These are phyloP conservation scores for Cadophora sp. DNA, from an alignment of 2,329 filamentous ascomycete genomes.

Conservation along the genomic window DNA sequence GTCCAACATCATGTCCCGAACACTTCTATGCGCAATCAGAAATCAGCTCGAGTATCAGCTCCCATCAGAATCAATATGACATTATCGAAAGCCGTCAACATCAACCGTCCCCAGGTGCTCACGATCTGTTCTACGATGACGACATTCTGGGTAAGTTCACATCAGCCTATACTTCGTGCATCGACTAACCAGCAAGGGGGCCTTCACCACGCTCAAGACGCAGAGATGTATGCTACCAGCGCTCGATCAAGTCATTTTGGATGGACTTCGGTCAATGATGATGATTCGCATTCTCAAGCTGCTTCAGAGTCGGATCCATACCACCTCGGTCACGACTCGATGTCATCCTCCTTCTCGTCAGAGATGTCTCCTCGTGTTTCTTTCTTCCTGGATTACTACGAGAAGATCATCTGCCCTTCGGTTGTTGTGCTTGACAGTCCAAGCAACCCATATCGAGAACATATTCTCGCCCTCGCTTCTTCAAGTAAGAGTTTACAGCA, in stretches of 20 bases:
- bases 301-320: conserved; percentile 41
- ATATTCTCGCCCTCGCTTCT: conserved; percentile 79
- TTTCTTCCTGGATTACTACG: conserved; percentile 92
- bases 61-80: conserved; percentile 65
- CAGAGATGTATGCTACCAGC: conserved; percentile 43
- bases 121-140: conserved; percentile 47
- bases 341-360: conserved; percentile 60
- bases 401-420: conserved; percentile 88
- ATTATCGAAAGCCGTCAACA: conserved; percentile 42
- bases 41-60: conserved; percentile 64
- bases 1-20: conserved; percentile 66
- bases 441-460: conserved; percentile 83
- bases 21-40: conserved; percentile 67
- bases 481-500: conserved; percentile 86
- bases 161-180: conserved; percentile 31
- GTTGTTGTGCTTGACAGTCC: conserved; percentile 91
- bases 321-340: conserved; percentile 48
- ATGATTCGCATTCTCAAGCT: conserved; percentile 43
- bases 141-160: conserved; percentile 48
- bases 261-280: conserved; percentile 45
- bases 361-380: conserved; percentile 79
- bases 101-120: conserved; percentile 39
- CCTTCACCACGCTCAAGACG: conserved; percentile 36
- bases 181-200: conserved; percentile 33
- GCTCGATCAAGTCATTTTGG: conserved; percentile 44